Base-by-base conservation (phyloP, 1,284 basidiomycete genomes). In the Pterulicium gracile region DNA sequence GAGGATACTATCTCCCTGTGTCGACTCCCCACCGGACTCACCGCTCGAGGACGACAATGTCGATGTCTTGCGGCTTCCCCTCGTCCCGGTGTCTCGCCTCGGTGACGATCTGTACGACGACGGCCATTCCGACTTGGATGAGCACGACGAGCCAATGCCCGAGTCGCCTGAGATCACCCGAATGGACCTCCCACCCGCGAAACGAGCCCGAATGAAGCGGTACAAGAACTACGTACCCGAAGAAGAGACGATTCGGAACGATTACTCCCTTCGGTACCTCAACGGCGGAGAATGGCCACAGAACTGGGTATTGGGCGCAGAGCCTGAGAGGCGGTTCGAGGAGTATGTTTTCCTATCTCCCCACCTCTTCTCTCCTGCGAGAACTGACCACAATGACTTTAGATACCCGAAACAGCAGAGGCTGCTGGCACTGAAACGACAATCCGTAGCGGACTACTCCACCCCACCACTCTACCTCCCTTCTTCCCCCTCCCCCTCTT, bases 161-260 rank as follows among this genome's bases (percentile, higher is more conserved):
- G 27, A n/a, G 0, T 68, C 62, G 0, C 66, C 76, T 1, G 66
- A 61, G 47, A 61, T 61, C 0, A 54, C 62, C 14, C 67, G 80
- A 42, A 57, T 65, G 14, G 84, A 88, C 53, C 62, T 88, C 2
- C 73, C 79, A 1, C 78, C 77, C 14, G 72, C 77, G 3, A 89
- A 89, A 58, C 76, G 77, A 4, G 83, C 84, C 0, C 72, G 85
- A 4, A 64, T 75, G 5, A 69, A 72, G 17, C 70, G 81, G 36
- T 89, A 88, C 54, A 56, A 57, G 36, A 90, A 90, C 57, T 93
- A 92, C 54, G 73, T 90, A 10, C 81, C 88, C 1, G 86, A 91
- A 53, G 95, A 97, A 60, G 91, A 97, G 60, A 95, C 91, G 0
- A 85, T 98, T 42, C 74, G 93, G 45, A 98, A 96, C 60, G 93